Percentiles rank a stretch among this genome's conserved stretches.
These are phyloP conservation scores for Ampelomyces quisqualis DNA, from an alignment of 2,329 filamentous ascomycete species.

Conservation along the genomic window DNA sequence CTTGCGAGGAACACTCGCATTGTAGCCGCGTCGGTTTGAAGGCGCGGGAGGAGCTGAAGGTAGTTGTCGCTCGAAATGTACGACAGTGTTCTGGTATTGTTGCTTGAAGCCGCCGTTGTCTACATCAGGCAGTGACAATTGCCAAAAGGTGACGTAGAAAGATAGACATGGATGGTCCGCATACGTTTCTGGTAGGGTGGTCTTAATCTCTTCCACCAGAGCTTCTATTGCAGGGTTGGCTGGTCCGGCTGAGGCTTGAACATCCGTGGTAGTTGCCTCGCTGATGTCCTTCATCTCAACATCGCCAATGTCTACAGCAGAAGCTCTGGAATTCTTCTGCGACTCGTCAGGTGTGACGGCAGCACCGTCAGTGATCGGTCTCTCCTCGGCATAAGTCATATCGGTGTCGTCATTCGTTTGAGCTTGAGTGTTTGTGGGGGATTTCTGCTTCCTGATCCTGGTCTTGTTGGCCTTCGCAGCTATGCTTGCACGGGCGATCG, in stretches of 20 bases:
- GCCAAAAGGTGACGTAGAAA: conserved; percentile 92
- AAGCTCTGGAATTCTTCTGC: background rate
- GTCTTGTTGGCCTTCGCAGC: conserved; percentile 45
- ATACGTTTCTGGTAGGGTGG: conserved; percentile 60
- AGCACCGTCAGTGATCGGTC: conserved; percentile 7
- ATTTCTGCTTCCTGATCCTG: conserved; percentile 29
- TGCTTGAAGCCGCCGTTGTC: conserved; percentile 64
- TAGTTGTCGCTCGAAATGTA: conserved; percentile 34
- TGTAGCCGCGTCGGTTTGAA: conserved; percentile 64
- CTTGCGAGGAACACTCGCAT: conserved; percentile 40
- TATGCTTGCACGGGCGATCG: conserved; percentile 75
- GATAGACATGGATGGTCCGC: conserved; percentile 73
- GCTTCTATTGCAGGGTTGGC: conserved; percentile 72
- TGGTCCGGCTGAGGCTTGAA: background rate
- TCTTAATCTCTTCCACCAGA: conserved; percentile 68
- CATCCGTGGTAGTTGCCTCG: conserved; percentile 1
- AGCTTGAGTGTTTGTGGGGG: conserved; percentile 6
- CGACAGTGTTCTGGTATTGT: conserved; percentile 76
- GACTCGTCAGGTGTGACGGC: background rate
- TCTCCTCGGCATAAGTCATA: conserved; percentile 29
- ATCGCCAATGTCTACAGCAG: conserved; percentile 18
- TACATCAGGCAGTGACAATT: conserved; percentile 74
- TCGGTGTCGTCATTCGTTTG: conserved; percentile 55
- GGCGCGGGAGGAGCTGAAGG: conserved; percentile 52
- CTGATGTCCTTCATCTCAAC: conserved; percentile 46